Evolutionary conservation across 2,329 filamentous ascomycete species (phyloP), one percentile per base, ranked within the genome.

Genomic region (Colletotrichum tamarilloi): DNA sequence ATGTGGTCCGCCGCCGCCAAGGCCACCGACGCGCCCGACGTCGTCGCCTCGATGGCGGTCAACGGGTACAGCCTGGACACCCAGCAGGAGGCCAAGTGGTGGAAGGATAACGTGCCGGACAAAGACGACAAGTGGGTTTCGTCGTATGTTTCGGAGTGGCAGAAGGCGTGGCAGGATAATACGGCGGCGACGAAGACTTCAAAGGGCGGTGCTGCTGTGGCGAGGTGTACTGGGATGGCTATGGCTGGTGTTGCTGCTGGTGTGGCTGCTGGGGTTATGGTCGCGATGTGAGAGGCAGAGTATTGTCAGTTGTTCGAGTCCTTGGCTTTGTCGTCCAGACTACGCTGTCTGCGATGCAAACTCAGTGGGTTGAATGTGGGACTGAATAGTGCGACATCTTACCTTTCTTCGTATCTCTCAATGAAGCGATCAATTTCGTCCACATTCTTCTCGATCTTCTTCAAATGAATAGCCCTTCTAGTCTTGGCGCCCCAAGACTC

Each of bases 1-100:
- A 67, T 75, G 42, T 74, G 58, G 62, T 70, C 74, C 42, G 75
- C 74, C 35, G 75, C 71, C 38, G 75, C 75, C 49, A 67, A 67
- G 28, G 74, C 75, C 28, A 68, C 62, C 49, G 56, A 75, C 62
- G 67, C 71, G 24, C 67, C 69, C 24, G 62, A 67, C 24, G 60
- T 74, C 35, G 75, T 75, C 24, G 74, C 71, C 1, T 76, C 75
- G 1, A 62, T 72, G 30, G 65, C 49, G 7, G 49, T 72, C 8
- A 30, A 59, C 11, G 52, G 65, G 5, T 59, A 32, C 3, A 60
- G 26, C 30, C 9, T 53, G 4, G 5, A 22, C 24, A n/a, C 28
- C 1, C 35, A 52, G 35, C 19, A 32, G 4, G 24, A 68, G 1
- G 28, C 46, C 30, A 19, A 30, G 4, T 72, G 66, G 65, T 72